These are phyloP conservation scores for Parachaetomium inaequale DNA, from an alignment of 495 filamentous ascomycete species.

Conservation along the genomic window DNA sequence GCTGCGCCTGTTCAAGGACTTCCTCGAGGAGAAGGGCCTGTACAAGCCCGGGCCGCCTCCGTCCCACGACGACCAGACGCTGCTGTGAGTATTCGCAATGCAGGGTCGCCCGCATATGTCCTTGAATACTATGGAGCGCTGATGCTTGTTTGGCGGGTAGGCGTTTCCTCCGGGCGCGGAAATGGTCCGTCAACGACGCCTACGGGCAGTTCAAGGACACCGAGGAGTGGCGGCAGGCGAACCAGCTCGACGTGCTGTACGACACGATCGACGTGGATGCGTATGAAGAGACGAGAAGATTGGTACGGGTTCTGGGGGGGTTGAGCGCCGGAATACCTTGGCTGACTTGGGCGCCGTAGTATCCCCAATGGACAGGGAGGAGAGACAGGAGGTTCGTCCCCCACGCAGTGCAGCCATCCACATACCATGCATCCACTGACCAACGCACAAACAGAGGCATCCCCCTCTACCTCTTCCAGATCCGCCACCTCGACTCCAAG, in stretches of 20 bases:
- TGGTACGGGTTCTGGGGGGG: conserved; percentile 52
- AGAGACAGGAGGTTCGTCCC: conserved; percentile 58
- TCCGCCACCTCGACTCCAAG: conserved; percentile 75
- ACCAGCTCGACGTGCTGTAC: conserved; percentile 69
- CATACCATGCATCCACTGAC: background rate
- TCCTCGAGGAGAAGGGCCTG: conserved; percentile 60
- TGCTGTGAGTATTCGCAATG: conserved; percentile 57
- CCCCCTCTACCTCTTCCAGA: conserved; percentile 84
- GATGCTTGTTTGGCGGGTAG: conserved; percentile 38
- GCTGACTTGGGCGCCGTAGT: conserved; percentile 47
- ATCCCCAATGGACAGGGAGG: conserved; percentile 89
- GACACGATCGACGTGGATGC: conserved; percentile 76
- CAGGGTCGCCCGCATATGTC: background rate
- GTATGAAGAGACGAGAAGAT: conserved; percentile 70
- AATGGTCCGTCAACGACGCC: conserved; percentile 68
- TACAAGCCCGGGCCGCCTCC: conserved; percentile 56
- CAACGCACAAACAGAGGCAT: conserved; percentile 59
- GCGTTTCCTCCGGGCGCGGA: conserved; percentile 75
- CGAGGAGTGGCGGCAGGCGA: conserved; percentile 79
- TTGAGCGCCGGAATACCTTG: background rate
- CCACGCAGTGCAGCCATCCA: no score
- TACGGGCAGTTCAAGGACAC: conserved; percentile 84
- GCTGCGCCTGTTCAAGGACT: conserved; percentile 63
- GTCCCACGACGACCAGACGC: conserved; percentile 75
- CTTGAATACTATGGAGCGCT: background rate